Evolutionary conservation across 495 filamentous ascomycete species (phyloP), one percentile per base, ranked within the genome.

Genomic region (Penicillium pulvis): DNA sequence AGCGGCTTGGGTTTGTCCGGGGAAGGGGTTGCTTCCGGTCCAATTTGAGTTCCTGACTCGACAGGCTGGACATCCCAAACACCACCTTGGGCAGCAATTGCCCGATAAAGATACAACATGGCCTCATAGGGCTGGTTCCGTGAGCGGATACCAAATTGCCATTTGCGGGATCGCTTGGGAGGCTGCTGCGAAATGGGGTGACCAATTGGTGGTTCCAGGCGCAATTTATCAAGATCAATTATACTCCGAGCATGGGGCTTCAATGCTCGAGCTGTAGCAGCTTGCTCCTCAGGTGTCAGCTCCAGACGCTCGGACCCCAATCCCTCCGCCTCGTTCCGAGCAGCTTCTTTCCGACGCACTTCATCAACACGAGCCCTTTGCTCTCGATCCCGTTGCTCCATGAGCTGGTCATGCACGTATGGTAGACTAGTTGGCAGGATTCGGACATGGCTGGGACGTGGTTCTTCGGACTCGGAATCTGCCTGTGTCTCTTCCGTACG

Each of bases 61-160:
- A 69, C 72, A 12, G 78, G 75, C 20, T 76, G 68, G 42, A 83
- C 76, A 55, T 82, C 85, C 93, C 95, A 98, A 49, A 90, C 83
- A 9, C 91, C 93, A 19, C 91, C 92, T 64, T 97, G 90, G 53
- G 91, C 91, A 30, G 83, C 75, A 36, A 98, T 80, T 1, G 95
- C 93, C 63, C 91, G 89, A 78, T 96, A 98, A 50, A 98, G 90
- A 68, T 94, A 97, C 10, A 92, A 74, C 68, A 98, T 89, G 0
- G 94, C 94, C 65, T 98, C 94, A 30, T 93, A 87, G 0, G 95
- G 94, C 23, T 91, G 90, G 70, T 97, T 98, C 31, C 95, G 83
- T 23, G 90, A 93, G 1, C 94, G 85, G 57, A 98, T 98, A 31
- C 94, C 94, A 68, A 98, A 98, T 72, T 98, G 95, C 94, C 94